Evolutionary conservation across 441 rosid species (phyloP).

Genomic region (Breynia disticha): DNA sequence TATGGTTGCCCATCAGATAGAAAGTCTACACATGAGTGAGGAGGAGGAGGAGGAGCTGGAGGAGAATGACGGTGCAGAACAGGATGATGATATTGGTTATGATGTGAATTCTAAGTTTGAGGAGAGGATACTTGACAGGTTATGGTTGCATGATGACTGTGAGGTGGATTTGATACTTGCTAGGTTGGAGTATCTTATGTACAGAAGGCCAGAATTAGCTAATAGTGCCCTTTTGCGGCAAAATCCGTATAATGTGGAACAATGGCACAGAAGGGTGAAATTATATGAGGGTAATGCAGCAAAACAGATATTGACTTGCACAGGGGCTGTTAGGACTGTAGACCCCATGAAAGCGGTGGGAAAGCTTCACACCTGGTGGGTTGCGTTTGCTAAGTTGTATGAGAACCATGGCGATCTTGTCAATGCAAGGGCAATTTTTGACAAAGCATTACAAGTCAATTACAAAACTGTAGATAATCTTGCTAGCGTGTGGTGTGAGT

Average conservation of each 20-base stretch:
- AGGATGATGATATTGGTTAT: slow-evolving; percentile 56
- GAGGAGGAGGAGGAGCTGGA: slow-evolving; percentile 49
- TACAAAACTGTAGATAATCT: slow-evolving; percentile 79
- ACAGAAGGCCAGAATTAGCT: slow-evolving; percentile 77
- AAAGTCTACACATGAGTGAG: slow-evolving; percentile 51
- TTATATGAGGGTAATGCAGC: slow-evolving; percentile 71
- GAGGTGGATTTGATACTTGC: slow-evolving; percentile 81
- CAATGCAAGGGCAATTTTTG: slow-evolving; percentile 80
- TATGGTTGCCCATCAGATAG: slow-evolving; percentile 64
- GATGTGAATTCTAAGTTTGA: slow-evolving; percentile 48
- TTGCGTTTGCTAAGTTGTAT: slow-evolving; percentile 79
- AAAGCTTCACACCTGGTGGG: slow-evolving; percentile 85
- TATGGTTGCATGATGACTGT: slow-evolving; percentile 74
- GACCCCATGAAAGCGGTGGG: slow-evolving; percentile 95
- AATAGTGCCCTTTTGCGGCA: slow-evolving; percentile 85
- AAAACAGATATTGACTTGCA: slow-evolving; percentile 77
- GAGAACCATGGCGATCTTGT: slow-evolving; percentile 67
- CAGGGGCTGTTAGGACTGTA: slow-evolving; percentile 87
- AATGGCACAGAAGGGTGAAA: slow-evolving; percentile 88
- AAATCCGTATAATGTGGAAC: slow-evolving; percentile 96
- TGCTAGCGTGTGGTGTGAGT: slow-evolving; percentile 93
- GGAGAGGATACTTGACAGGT: slow-evolving; percentile 59
- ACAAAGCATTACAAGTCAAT: slow-evolving; percentile 91
- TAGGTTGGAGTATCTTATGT: slow-evolving; percentile 61
- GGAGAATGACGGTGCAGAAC: slow-evolving; percentile 32